phyloP scores from a whole-genome alignment of 805 yeast species.

The Brettanomyces nanus region DNA sequence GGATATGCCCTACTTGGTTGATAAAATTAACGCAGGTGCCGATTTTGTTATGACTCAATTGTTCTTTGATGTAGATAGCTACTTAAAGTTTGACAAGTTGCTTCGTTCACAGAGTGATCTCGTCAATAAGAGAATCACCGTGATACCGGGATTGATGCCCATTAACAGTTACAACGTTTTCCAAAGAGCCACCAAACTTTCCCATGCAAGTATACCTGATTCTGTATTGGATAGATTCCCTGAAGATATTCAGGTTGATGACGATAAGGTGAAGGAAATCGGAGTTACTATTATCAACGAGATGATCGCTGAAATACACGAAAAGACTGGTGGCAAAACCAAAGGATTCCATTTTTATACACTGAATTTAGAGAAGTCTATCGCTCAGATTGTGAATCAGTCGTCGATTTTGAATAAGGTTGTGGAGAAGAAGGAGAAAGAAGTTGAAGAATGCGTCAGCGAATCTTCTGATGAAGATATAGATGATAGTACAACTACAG shows the following conservation, averaged over 20 bases:
- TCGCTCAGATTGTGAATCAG: conserved; percentile 71
- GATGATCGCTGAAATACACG: conserved; percentile 50
- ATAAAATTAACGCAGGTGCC: conserved; percentile 90
- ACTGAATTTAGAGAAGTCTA: conserved; percentile 83
- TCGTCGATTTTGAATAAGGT: conserved; percentile 47
- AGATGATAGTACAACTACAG: conserved; percentile 22
- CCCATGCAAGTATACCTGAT: conserved; percentile 77
- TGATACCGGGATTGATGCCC: conserved; percentile 90
- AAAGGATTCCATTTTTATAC: conserved; percentile 90
- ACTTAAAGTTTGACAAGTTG: conserved; percentile 51
- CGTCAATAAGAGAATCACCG: conserved; percentile 33
- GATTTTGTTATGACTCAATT: conserved; percentile 87
- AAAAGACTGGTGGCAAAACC: conserved; percentile 46
- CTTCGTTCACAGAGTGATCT: conserved; percentile 35
- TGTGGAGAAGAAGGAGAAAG: conserved; percentile 29
- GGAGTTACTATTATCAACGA: conserved; percentile 72
- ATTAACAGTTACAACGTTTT: conserved; percentile 77
- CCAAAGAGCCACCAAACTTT: conserved; percentile 78
- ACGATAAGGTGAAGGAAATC: conserved; percentile 67
- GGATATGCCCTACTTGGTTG: conserved; percentile 74
- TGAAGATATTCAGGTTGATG: conserved; percentile 54
- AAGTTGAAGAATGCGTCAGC: conserved; percentile 33
- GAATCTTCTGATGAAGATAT: conserved; percentile 26
- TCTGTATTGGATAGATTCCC: conserved; percentile 46
- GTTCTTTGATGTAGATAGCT: conserved; percentile 80